phyloP scores from a whole-genome alignment of 306 rosid species.

The Castanea mollissima region DNA sequence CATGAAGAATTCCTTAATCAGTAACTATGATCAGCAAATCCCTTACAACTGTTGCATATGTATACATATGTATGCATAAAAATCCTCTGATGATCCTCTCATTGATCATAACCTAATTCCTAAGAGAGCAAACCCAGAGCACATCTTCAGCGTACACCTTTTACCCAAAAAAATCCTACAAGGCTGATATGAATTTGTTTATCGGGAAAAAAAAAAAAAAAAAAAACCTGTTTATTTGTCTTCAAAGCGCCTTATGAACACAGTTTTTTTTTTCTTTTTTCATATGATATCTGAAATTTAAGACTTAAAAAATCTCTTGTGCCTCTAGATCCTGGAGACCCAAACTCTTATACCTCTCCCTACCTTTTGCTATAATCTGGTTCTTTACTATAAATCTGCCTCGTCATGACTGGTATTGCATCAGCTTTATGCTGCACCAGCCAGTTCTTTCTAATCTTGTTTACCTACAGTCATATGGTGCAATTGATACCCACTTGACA shows the following conservation, averaged over 20 bases:
- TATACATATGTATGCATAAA: not conserved
- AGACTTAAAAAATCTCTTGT: no score
- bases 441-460: not conserved
- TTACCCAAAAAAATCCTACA: not conserved
- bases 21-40: not conserved
- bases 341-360: no score
- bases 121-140: no score
- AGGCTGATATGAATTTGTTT: no score
- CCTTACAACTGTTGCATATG: not conserved
- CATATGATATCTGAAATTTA: no score
- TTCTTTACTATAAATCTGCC: not conserved
- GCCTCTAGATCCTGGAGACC: no score
- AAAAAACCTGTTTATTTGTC: not conserved
- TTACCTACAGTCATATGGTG: not conserved
- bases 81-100: not conserved
- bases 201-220: no score
- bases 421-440: not conserved
- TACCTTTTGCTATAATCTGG: not conserved
- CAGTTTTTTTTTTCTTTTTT: no score
- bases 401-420: not conserved
- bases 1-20: not conserved
- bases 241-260: no score
- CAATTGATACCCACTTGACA: not conserved
- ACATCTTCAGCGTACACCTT: not conserved
- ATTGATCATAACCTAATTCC: not conserved